A percentile compares a stretch with the other conserved stretches of the same genome.
These are phyloP conservation scores for Suhomyces choctaworum DNA, from an alignment of 1,139 yeast genomes.

Conservation along the genomic window DNA sequence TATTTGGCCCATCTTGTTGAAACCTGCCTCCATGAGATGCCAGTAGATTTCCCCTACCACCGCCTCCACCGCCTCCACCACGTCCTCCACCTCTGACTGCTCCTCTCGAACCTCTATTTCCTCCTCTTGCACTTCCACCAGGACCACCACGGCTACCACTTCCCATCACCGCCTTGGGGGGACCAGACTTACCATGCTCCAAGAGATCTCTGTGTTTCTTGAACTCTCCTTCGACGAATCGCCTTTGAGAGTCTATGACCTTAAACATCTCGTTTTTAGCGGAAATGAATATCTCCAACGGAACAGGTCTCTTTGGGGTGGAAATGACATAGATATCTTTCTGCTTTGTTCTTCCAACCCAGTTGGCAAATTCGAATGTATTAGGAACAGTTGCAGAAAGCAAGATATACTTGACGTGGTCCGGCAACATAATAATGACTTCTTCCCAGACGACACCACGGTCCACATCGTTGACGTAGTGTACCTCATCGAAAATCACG, in stretches of 20 bases:
- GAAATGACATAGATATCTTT: conserved; percentile 95
- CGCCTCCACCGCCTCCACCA: conserved; percentile 16
- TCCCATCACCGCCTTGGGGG: conserved; percentile 40
- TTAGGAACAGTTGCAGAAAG: conserved; percentile 97
- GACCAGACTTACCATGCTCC: conserved; percentile 38
- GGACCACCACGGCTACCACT: conserved; percentile 47
- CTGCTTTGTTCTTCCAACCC: conserved; percentile 97
- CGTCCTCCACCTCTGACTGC: conserved; percentile 26
- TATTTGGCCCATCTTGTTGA: conserved; percentile 68
- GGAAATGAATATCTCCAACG: conserved; percentile 83
- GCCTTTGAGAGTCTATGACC: conserved; percentile 71
- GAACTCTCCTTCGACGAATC: conserved; percentile 65
- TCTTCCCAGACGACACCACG: conserved; percentile 99
- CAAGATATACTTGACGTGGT: conserved; percentile 85
- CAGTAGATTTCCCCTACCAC: conserved; percentile 21
- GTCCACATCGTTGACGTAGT: conserved; percentile 93
- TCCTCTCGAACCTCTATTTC: conserved; percentile 31
- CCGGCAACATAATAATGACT: conserved; percentile 94
- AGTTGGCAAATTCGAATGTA: conserved; percentile 94
- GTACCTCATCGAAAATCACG: conserved; percentile 97
- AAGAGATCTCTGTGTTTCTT: conserved; percentile 58
- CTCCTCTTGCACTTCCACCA: conserved; percentile 48
- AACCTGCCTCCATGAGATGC: conserved; percentile 25
- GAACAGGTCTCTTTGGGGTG: conserved; percentile 94
- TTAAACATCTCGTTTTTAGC: conserved; percentile 70